Conservation (phyloP, 371 early-diverging fungal genomes). For the Mucor plumbeus region DNA sequence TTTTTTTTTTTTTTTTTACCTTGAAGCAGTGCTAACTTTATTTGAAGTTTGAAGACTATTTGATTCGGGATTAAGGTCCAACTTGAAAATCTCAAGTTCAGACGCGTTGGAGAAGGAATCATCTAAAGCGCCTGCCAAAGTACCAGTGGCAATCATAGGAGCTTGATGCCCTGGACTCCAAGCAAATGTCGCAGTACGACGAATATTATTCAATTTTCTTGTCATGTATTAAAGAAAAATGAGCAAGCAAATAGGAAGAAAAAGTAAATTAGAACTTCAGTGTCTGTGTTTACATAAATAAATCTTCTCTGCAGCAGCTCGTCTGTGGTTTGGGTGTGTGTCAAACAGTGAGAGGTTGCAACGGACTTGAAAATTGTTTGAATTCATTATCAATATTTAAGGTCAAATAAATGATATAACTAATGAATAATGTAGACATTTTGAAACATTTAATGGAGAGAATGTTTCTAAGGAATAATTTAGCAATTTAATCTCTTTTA, state of each 20-base stretch:
- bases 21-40: constrained; percentile 64
- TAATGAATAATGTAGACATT: no score
- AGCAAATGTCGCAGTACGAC: constrained; percentile 80
- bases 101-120: constrained; percentile 90
- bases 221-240: constrained; percentile 30
- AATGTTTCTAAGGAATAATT: no score
- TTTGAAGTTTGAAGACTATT: constrained; percentile 52
- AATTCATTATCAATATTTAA: not conserved
- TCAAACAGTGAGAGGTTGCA: not conserved
- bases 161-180: constrained; percentile 79
- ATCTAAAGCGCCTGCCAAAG: constrained; percentile 94
- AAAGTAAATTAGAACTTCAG: not conserved
- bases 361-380: not conserved
- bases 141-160: constrained; percentile 86
- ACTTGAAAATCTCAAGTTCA: constrained; percentile 87
- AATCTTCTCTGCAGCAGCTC: no score
- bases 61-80: constrained; percentile 62
- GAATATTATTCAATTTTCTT: constrained; percentile 67
- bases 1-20: constrained; percentile 51
- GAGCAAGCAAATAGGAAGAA: not conserved
- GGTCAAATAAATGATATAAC: no score
- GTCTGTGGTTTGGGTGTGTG: not conserved
- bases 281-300: no score
- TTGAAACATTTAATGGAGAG: no score
- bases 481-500: no score